phyloP scores from a whole-genome alignment of 306 rosid genomes.

The Amphicarpaea edgeworthii region DNA sequence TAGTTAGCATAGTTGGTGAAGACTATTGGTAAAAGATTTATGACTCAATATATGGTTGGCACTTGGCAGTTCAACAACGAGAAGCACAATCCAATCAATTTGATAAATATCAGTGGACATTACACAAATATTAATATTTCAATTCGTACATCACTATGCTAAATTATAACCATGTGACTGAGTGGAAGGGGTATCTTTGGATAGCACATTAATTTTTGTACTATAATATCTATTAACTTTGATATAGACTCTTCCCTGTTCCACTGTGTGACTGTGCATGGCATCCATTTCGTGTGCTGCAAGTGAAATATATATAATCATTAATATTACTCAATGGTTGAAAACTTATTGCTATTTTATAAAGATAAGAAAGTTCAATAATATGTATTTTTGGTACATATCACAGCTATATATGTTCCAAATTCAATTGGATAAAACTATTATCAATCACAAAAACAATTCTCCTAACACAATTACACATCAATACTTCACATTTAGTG shows the following conservation, averaged over 20 bases:
- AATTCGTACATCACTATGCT: not conserved
- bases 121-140: not conserved
- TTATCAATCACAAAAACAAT: no score
- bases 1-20: slow-evolving; percentile 1
- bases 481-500: no score
- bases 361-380: no score
- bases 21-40: not conserved
- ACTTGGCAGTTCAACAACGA: not conserved
- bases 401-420: no score
- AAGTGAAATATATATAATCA: no score
- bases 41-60: not conserved
- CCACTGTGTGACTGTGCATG: no score
- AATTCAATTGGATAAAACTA: no score
- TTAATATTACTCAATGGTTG: no score
- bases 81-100: not conserved
- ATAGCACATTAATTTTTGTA: slow-evolving; percentile 2
- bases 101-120: not conserved
- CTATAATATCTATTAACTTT: not conserved
- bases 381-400: no score
- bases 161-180: not conserved
- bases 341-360: no score
- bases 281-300: not conserved
- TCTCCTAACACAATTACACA: no score
- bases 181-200: not conserved
- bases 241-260: not conserved